Conservation (phyloP, 2,329 filamentous ascomycete genomes). For the Cordyceps pruinosa region DNA sequence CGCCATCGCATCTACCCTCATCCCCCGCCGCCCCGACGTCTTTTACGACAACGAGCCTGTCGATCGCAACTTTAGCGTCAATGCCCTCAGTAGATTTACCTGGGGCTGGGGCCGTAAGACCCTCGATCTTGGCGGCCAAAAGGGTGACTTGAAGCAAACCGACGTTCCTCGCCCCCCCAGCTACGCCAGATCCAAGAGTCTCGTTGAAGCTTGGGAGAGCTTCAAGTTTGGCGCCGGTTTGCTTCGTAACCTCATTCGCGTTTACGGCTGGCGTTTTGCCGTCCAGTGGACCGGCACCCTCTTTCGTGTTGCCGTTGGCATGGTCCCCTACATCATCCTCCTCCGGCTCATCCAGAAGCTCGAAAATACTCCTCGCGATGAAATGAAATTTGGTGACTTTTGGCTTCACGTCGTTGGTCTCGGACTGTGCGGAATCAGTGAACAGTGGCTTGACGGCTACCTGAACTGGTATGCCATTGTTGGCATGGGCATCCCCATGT, state of each 20-base stretch:
- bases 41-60: constrained; percentile 52
- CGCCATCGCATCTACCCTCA: constrained; percentile 41
- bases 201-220: constrained; percentile 42
- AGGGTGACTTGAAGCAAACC: constrained; percentile 52
- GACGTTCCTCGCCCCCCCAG: constrained; percentile 58
- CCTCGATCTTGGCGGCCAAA: constrained; percentile 47
- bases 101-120: constrained; percentile 58
- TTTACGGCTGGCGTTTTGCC: constrained; percentile 49
- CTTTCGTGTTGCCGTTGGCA: constrained; percentile 50
- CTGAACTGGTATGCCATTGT: constrained; percentile 61
- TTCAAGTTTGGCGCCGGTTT: constrained; percentile 44
- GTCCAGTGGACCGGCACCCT: constrained; percentile 54
- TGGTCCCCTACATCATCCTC: constrained; percentile 64
- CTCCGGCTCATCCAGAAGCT: constrained; percentile 58
- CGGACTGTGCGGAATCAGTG: constrained; percentile 50
- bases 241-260: constrained; percentile 52
- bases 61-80: constrained; percentile 55
- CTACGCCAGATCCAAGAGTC: constrained; percentile 43
- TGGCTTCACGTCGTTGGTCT: constrained; percentile 65
- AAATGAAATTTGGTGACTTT: constrained; percentile 42
- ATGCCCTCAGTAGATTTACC: constrained; percentile 54
- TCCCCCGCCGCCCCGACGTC: constrained; percentile 63
- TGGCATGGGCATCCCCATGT: constrained; percentile 57
- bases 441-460: constrained; percentile 56
- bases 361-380: constrained; percentile 44